Base-by-base conservation (phyloP, 306 rosid species). In the Vigna unguiculata region DNA sequence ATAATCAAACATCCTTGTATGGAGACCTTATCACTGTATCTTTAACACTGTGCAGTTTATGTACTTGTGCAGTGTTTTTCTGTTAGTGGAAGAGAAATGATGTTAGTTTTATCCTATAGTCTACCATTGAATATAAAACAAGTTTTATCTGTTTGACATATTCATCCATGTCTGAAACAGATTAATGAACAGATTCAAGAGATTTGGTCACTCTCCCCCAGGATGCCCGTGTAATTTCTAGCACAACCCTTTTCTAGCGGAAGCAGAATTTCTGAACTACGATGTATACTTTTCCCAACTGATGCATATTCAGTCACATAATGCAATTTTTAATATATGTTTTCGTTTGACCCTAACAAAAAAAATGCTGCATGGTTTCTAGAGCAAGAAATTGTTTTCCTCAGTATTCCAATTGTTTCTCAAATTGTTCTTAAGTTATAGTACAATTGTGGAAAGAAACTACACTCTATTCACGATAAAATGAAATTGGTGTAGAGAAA, bases 231-330 rank as follows among this genome's bases (percentile, higher is more conserved):
- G 32, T 28, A 28, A 28, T 15, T 45, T 32, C 36, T 17, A 15
- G 12, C 41, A 21, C 74, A 68, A 15, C 4, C 34, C 43, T 20
- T 67, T 7, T 47, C 24, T 43, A n/a, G 63, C 28, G 30, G 61
- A 53, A 43, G 57, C 70, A 13, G 66, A 54, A 63, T 75, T 68
- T 61, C 77, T 49, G 49, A 15, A 46, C 61, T 49, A 40, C 40
- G 4, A 55, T 36, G 7, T 49, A 53, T 76, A 25, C 7, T 61
- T 75, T 49, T 11, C 17, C 25, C 8, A 7, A 30, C 36, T 34
- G 17, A 61, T 62, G 17, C 25, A 62, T 52, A 53, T 22, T 71
- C 7, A 43, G 38, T 60, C 62, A 47, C 68, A 34, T 57, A 9
- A 20, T 69, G 19, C 47, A 45, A 36, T 30, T 48, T 72, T 58